Evolutionary conservation across 495 filamentous ascomycete species (phyloP).

Genomic region (Aspergillus sclerotiicarbonarius): DNA sequence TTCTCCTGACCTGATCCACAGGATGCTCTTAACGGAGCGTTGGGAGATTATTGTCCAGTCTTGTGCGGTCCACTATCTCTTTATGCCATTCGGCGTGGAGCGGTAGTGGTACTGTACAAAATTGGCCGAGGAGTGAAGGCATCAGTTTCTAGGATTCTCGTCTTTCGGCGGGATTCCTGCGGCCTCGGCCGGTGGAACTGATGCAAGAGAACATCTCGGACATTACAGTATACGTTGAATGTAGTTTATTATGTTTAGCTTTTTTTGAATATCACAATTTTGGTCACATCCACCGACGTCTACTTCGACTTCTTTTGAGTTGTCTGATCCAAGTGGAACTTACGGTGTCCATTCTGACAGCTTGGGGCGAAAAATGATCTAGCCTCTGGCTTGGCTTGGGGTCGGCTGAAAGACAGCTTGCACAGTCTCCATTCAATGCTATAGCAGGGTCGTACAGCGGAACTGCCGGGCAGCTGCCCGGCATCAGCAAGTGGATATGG

Average conservation of each 20-base stretch:
- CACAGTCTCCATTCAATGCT: background rate
- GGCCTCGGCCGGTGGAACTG: constrained; percentile 52
- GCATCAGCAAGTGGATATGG: constrained; percentile 9
- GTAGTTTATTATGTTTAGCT: background rate
- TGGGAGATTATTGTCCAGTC: constrained; percentile 59
- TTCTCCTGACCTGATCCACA: constrained; percentile 32
- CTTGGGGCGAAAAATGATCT: constrained; percentile 1
- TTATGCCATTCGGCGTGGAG: constrained; percentile 24
- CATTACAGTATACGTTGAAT: constrained; percentile 33
- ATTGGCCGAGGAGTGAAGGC: constrained; percentile 63
- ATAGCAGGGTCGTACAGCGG: constrained; percentile 1
- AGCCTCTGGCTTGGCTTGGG: background rate
- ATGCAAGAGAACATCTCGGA: constrained; percentile 75
- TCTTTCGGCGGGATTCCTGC: constrained; percentile 28
- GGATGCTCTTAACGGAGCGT: constrained; percentile 69
- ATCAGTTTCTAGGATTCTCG: constrained; percentile 49
- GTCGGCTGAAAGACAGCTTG: constrained; percentile 8
- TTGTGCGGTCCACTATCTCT: constrained; percentile 25
- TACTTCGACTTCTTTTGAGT: background rate
- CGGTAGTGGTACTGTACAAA: constrained; percentile 16
- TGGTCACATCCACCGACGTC: background rate
- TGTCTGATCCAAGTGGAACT: background rate
- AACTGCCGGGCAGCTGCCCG: background rate
- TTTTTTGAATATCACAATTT: background rate
- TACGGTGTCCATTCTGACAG: background rate